These are phyloP conservation scores for Rhizopus stolonifer DNA, from an alignment of 371 early-diverging fungal species.

Conservation along the genomic window DNA sequence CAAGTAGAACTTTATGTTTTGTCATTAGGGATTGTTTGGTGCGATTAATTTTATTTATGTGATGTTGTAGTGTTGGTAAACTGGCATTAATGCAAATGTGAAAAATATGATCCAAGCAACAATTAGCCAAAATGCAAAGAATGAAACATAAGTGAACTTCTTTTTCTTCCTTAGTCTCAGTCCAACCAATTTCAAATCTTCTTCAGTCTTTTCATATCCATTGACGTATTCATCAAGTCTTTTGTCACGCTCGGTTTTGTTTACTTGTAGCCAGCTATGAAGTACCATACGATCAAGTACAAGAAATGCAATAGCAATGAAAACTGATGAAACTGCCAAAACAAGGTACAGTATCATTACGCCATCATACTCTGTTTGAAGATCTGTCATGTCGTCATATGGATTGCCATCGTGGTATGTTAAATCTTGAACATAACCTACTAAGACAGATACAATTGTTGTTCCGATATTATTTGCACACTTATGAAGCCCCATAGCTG, in stretches of 20 bases:
- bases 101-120: conserved; percentile 44
- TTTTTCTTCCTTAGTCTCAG: conserved; percentile 23
- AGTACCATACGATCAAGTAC: conserved; percentile 32
- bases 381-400: conserved; percentile 28
- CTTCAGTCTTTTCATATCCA: conserved; percentile 16
- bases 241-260: conserved; percentile 31
- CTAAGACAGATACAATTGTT: conserved; percentile 47
- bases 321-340: conserved; percentile 25
- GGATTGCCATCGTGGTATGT: conserved; percentile 46
- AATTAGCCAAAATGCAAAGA: conserved; percentile 40
- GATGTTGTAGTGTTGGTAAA: conserved; percentile 32
- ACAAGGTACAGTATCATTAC: conserved; percentile 45
- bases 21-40: background rate
- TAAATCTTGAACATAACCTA: conserved; percentile 54
- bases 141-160: conserved; percentile 24
- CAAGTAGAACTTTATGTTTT: background rate
- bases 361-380: conserved; percentile 38
- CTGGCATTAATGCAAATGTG: conserved; percentile 48
- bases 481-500: conserved; percentile 53
- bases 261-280: conserved; percentile 42
- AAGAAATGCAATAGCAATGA: conserved; percentile 32
- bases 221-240: conserved; percentile 13
- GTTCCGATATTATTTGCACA: conserved; percentile 50
- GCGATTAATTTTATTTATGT: conserved; percentile 8
- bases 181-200: conserved; percentile 7